Percentiles rank a stretch among this genome's conserved stretches.
Evolutionary conservation across 2,329 filamentous ascomycete genomes (phyloP).

Genomic region (Knufia fluminis): DNA sequence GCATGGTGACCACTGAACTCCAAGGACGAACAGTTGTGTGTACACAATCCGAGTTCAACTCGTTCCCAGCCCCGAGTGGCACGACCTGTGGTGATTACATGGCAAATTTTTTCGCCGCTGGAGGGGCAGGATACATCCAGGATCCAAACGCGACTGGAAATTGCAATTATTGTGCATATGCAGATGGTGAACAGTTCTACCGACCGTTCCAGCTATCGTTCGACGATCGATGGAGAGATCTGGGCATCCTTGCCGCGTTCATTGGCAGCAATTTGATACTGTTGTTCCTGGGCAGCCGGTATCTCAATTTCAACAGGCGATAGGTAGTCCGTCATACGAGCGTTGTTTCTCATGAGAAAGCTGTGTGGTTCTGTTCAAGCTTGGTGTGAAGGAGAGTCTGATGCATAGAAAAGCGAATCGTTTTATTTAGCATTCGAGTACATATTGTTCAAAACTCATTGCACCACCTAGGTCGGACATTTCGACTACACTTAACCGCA

Average conservation of each 20-base stretch:
- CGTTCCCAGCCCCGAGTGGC: conserved; percentile 56
- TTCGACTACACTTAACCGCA: too few species aligned
- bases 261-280: conserved; percentile 56
- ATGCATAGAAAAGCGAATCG: too few species aligned
- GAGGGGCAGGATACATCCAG: conserved; percentile 64
- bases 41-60: conserved; percentile 51
- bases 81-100: conserved; percentile 69
- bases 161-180: conserved; percentile 77
- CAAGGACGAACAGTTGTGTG: conserved; percentile 58
- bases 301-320: conserved; percentile 24
- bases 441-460: too few species aligned
- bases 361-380: too few species aligned
- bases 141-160: conserved; percentile 50
- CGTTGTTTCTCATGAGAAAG: too few species aligned
- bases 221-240: conserved; percentile 64
- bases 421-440: too few species aligned
- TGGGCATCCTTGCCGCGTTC: conserved; percentile 70
- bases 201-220: conserved; percentile 57
- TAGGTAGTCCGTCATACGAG: too few species aligned
- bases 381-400: too few species aligned
- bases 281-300: conserved; percentile 22
- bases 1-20: conserved; percentile 70
- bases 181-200: conserved; percentile 73
- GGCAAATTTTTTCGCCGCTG: conserved; percentile 55
- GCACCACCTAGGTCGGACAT: too few species aligned